Evolutionary conservation across 2,329 filamentous ascomycete species (phyloP).

Genomic region (Incumbomyces lentus): DNA sequence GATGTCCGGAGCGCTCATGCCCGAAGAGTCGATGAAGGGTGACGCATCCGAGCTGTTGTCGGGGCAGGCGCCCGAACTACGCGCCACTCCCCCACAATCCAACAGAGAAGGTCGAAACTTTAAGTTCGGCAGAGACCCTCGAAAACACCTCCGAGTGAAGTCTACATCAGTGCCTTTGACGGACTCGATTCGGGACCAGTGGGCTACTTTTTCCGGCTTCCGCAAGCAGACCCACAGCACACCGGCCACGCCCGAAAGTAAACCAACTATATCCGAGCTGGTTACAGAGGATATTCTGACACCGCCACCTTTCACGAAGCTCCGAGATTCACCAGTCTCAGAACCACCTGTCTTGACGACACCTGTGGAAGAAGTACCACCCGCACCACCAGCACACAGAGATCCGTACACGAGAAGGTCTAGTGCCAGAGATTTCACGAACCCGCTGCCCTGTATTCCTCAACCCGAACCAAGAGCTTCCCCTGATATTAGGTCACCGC

Average conservation of each 20-base stretch:
- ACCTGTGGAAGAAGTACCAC: slow-evolving; percentile 21
- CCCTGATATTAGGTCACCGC: slow-evolving; percentile 52
- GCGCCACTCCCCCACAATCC: not conserved
- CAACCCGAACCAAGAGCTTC: slow-evolving; percentile 34
- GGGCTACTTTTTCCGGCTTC: slow-evolving; percentile 7
- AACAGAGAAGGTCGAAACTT: too few species aligned
- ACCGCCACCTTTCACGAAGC: slow-evolving; percentile 4
- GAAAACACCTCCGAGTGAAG: slow-evolving; percentile 5
- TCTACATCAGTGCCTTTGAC: slow-evolving; percentile 9
- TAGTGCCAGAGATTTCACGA: slow-evolving; percentile 29
- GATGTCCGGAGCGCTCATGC: not conserved
- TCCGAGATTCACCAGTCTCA: not conserved
- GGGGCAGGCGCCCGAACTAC: too few species aligned
- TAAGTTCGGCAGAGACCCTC: not conserved
- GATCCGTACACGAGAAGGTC: slow-evolving; percentile 25
- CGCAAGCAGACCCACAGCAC: slow-evolving; percentile 2
- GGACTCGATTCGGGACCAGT: slow-evolving; percentile 10
- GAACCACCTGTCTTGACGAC: not conserved
- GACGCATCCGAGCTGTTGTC: too few species aligned
- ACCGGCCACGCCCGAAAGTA: slow-evolving; percentile 1
- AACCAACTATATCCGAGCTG: slow-evolving; percentile 7
- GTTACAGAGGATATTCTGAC: slow-evolving; percentile 14
- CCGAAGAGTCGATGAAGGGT: not conserved
- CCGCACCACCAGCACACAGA: slow-evolving; percentile 40
- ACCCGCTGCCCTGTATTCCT: slow-evolving; percentile 23